These are phyloP conservation scores for Xenoacremonium recifei DNA, from an alignment of 2,329 filamentous ascomycete species.

Conservation along the genomic window DNA sequence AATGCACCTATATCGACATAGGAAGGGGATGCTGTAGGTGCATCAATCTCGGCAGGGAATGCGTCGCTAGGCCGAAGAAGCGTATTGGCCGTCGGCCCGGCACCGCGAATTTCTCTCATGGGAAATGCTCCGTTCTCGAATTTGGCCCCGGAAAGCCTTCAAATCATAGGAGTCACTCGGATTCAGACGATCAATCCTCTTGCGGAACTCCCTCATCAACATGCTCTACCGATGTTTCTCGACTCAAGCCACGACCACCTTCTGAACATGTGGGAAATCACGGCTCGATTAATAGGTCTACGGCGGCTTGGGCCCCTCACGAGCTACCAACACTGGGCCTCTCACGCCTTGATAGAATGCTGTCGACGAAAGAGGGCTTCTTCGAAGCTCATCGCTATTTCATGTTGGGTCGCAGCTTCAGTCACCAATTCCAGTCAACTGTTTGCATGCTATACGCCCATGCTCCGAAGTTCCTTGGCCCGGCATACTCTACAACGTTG, in stretches of 20 bases:
- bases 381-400: conserved; percentile 8
- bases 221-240: no score
- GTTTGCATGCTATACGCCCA: conserved; percentile 1
- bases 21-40: not conserved
- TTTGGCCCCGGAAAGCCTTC: no score
- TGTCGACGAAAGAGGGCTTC: conserved; percentile 2
- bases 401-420: conserved; percentile 7
- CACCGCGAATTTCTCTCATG: not conserved
- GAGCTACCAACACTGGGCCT: no score
- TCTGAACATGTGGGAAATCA: no score
- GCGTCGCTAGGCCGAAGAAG: not conserved
- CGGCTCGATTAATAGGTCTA: no score
- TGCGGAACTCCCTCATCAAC: no score
- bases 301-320: no score
- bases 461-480: conserved; percentile 2
- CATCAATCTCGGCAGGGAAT: not conserved
- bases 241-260: no score
- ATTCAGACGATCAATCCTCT: no score
- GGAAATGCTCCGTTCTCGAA: not conserved
- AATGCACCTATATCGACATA: not conserved
- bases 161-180: no score
- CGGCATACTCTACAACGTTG: conserved; percentile 6
- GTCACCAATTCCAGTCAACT: conserved; percentile 2
- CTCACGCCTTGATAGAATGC: not conserved
- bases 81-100: conserved; percentile 4